Evolutionary conservation across 441 rosid genomes (phyloP).

Genomic region (Erodium moschatum): DNA sequence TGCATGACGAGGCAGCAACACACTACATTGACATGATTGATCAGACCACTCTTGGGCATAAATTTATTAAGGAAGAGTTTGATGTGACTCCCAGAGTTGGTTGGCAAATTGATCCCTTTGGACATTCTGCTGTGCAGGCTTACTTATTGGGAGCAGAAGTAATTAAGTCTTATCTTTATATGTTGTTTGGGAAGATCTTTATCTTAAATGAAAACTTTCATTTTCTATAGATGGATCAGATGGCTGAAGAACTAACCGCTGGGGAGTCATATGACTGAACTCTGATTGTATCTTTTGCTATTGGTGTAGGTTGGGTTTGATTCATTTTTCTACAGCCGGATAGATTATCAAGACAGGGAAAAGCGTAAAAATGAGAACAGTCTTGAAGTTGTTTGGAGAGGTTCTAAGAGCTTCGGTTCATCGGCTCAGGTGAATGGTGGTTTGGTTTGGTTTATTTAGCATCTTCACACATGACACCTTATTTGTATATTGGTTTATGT

Average conservation of each 20-base stretch:
- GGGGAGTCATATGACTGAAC: not conserved
- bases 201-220: not conserved
- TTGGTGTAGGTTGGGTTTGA: conserved; percentile 77
- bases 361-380: conserved; percentile 81
- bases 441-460: not conserved
- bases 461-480: not conserved
- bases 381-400: conserved; percentile 95
- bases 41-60: conserved; percentile 93
- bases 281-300: not conserved
- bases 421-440: conserved; percentile 53
- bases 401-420: conserved; percentile 86
- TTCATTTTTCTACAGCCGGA: conserved; percentile 81
- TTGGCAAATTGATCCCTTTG: conserved; percentile 99
- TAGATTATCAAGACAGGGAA: conserved; percentile 89
- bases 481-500: not conserved
- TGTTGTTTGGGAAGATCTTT: not conserved
- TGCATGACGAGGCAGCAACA: conserved; percentile 95
- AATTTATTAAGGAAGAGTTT: conserved; percentile 65
- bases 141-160: conserved; percentile 94
- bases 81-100: conserved; percentile 92
- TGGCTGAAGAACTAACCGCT: not conserved
- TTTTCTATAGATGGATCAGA: not conserved
- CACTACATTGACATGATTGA: conserved; percentile 99
- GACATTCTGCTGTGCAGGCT: conserved; percentile 98
- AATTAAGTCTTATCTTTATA: conserved; percentile 1